These are phyloP conservation scores for Malbranchea zuffiana DNA, from an alignment of 2,329 filamentous ascomycete genomes.

Conservation along the genomic window DNA sequence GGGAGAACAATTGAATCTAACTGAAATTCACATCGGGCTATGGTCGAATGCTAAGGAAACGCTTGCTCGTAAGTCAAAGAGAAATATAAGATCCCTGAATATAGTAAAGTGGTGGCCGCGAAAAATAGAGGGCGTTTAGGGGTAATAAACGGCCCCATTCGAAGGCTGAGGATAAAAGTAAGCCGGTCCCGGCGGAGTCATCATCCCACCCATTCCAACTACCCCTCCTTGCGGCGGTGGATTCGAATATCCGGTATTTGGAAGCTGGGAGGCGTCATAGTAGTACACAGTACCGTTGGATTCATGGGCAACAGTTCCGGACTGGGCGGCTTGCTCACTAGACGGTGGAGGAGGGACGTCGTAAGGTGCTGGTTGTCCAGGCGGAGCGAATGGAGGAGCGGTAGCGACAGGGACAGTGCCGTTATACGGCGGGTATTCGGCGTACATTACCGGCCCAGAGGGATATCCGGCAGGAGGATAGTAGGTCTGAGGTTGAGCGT, in stretches of 20 bases:
- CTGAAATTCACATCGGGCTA: neutral
- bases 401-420: conserved; percentile 35
- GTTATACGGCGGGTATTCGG: conserved; percentile 34
- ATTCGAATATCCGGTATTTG: conserved; percentile 30
- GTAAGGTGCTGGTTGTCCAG: conserved; percentile 21
- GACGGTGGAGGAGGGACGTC: conserved; percentile 19
- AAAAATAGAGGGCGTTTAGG: conserved; percentile 9
- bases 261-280: conserved; percentile 66
- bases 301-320: conserved; percentile 64
- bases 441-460: conserved; percentile 58
- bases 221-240: conserved; percentile 45
- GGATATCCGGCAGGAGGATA: conserved; percentile 47
- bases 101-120: neutral
- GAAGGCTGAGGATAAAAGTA: conserved; percentile 48
- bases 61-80: too few relatives aligned
- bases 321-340: conserved; percentile 36
- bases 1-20: neutral
- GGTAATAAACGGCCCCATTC: conserved; percentile 51
- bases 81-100: neutral
- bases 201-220: conserved; percentile 68
- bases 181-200: conserved; percentile 49
- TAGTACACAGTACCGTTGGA: conserved; percentile 96
- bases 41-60: neutral
- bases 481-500: conserved; percentile 46
- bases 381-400: conserved; percentile 49